Evolutionary conservation across 176 grass and related monocot genomes (phyloP), one percentile per base, ranked within the genome.

Genomic region (Zizania latifolia): DNA sequence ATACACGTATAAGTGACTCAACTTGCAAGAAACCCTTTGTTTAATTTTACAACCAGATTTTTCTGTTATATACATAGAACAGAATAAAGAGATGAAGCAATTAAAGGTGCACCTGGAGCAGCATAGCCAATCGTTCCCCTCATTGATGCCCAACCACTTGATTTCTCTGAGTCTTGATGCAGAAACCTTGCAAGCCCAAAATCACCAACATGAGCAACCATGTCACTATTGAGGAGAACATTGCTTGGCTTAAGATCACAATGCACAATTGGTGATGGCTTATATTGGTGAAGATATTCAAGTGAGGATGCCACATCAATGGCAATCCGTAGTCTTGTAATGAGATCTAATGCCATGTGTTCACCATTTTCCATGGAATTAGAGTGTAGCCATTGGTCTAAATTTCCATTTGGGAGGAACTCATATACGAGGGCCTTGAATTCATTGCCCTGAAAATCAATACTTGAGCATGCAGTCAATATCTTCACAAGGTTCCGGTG

Each of bases 161-260:
- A 27, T 23, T 55, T 54, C 11, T 73, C 51, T 3, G 35, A 28
- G 32, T 3, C 70, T 22, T 57, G 48, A 57, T 73, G 70, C 24
- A 73, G 51, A 53, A 57, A 56, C 70, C 70, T 73, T 73, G 70
- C 70, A 73, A 73, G 70, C 51, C 70, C 70, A 36, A 73, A 73
- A 73, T 57, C 70, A 2, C 51, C 45, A 14, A 71, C 68, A 71
- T 53, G 68, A 15, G 68, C 68, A 71, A 71, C 68, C 68, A 71
- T 71, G 45, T 71, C 16, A 22, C 50, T 13, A 11, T 73, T 33
- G 0, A 73, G 70, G 70, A 73, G 35, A 73, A 73, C 56, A 73
- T 73, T 73, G 33, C 70, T 71, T 73, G 70, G 70, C 33, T 57
- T 73, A 53, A 73, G 70, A 51, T 73, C 51, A 26, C 70, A 73